Conservation (phyloP, 192 early-diverging fungal species). For the Coemansia sp. region DNA sequence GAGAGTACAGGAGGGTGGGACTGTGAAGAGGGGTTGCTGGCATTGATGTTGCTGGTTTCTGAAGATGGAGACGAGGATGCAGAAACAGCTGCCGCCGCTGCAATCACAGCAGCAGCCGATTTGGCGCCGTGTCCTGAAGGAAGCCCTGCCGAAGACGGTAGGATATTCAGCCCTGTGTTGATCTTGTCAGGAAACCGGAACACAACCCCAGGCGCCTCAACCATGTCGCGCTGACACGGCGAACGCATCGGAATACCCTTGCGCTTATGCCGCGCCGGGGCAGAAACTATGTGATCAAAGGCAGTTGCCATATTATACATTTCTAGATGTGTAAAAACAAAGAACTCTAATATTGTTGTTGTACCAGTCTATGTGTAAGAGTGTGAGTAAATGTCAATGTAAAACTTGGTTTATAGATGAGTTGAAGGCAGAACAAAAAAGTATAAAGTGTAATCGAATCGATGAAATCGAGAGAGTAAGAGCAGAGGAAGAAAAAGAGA, state of each 20-base stretch:
- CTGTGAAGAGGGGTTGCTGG: slow-evolving; percentile 8
- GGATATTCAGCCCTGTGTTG: slow-evolving; percentile 38
- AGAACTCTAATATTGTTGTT: no score
- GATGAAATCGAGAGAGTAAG: neutral
- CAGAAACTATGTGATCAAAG: slow-evolving; percentile 17
- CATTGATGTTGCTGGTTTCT: neutral
- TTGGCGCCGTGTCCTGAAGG: slow-evolving; percentile 47
- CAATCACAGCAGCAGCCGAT: slow-evolving; percentile 44
- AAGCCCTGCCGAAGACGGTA: slow-evolving; percentile 46
- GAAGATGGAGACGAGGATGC: no score
- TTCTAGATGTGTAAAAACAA: slow-evolving; percentile 9
- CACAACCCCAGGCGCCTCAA: slow-evolving; percentile 48
- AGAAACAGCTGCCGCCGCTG: slow-evolving; percentile 26
- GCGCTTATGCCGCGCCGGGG: slow-evolving; percentile 39
- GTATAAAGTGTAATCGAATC: neutral
- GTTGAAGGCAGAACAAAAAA: no score
- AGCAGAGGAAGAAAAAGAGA: neutral
- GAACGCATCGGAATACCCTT: slow-evolving; percentile 54
- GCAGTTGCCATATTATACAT: slow-evolving; percentile 30
- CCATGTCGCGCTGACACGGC: slow-evolving; percentile 52
- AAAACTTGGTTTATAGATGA: no score
- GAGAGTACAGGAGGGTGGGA: neutral
- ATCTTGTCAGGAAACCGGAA: slow-evolving; percentile 55
- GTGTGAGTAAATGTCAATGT: neutral
- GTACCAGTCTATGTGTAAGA: neutral